A percentile compares a stretch with the other conserved stretches of the same genome.
phyloP scores from a whole-genome alignment of 441 rosid species.

The Arabidopsis hybrid region DNA sequence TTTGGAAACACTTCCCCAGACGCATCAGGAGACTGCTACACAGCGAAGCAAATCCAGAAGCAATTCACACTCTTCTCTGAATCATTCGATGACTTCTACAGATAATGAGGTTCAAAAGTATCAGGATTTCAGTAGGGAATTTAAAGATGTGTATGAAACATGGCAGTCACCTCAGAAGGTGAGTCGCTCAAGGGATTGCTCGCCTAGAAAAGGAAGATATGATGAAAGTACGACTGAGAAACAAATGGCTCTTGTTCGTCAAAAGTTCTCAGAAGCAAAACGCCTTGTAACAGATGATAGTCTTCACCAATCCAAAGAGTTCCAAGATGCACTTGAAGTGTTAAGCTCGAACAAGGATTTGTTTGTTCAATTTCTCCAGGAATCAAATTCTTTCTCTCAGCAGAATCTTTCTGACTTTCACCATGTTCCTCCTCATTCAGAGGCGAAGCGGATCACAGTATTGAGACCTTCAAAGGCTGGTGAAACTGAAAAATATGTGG shows the following conservation, averaged over 20 bases:
- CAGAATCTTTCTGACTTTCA: constrained; percentile 61
- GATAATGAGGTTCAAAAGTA: constrained; percentile 49
- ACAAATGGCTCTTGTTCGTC: constrained; percentile 81
- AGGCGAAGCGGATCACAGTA: constrained; percentile 88
- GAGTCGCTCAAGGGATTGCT: constrained; percentile 54
- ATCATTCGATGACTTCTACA: constrained; percentile 52
- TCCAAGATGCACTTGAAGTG: constrained; percentile 87
- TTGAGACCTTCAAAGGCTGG: constrained; percentile 81
- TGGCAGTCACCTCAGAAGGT: constrained; percentile 65
- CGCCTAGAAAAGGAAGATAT: constrained; percentile 59
- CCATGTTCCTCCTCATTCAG: constrained; percentile 62
- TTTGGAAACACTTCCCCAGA: constrained; percentile 79
- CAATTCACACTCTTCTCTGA: constrained; percentile 56
- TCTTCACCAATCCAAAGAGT: constrained; percentile 80
- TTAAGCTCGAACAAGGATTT: constrained; percentile 82
- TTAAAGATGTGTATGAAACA: constrained; percentile 77
- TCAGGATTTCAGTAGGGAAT: constrained; percentile 56
- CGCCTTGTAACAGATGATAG: constrained; percentile 78
- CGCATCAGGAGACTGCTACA: constrained; percentile 52
- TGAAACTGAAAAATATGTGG: constrained; percentile 60
- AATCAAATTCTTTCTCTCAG: constrained; percentile 76
- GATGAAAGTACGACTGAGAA: constrained; percentile 54
- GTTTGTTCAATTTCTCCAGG: constrained; percentile 76
- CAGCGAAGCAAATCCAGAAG: constrained; percentile 61
- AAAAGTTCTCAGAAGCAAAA: constrained; percentile 90